A percentile compares a stretch with the other conserved stretches of the same genome.
Evolutionary conservation across 129 eudicot genomes (phyloP).

Genomic region (Mikania micrantha): DNA sequence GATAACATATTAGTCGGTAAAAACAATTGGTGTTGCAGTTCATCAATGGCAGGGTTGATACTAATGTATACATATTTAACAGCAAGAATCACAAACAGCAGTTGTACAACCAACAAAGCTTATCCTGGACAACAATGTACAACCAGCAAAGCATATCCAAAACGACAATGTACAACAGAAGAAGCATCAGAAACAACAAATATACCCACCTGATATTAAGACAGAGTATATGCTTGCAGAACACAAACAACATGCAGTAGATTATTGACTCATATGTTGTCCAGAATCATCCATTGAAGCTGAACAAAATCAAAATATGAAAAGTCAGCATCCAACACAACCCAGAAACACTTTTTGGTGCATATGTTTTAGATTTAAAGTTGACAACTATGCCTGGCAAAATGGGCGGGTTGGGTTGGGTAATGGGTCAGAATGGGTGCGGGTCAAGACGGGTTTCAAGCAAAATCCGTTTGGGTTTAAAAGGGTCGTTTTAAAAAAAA

Average conservation of each 20-base stretch:
- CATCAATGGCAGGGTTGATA: constrained; percentile 60
- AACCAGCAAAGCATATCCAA: not conserved
- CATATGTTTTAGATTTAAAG: not conserved
- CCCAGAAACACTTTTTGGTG: not conserved
- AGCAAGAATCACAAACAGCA: not conserved
- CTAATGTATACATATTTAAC: constrained; percentile 1
- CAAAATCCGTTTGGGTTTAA: no score
- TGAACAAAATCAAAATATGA: not conserved
- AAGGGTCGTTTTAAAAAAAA: no score
- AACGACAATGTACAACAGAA: constrained; percentile 4
- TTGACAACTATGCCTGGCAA: no score
- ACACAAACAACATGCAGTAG: not conserved
- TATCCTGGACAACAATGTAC: not conserved
- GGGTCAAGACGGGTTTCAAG: no score
- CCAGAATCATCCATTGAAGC: constrained; percentile 12
- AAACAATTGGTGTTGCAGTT: constrained; percentile 59
- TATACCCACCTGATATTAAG: constrained; percentile 4
- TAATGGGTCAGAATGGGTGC: no score
- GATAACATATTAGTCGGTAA: no score
- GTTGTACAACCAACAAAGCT: not conserved
- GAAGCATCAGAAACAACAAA: not conserved
- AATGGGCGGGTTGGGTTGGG: no score
- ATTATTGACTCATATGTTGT: not conserved
- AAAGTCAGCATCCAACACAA: not conserved
- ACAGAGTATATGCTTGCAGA: not conserved